A percentile compares a stretch with the other conserved stretches of the same genome.
Conservation (phyloP, 2,329 filamentous ascomycete species). For the Diaporthe aspalathi region DNA sequence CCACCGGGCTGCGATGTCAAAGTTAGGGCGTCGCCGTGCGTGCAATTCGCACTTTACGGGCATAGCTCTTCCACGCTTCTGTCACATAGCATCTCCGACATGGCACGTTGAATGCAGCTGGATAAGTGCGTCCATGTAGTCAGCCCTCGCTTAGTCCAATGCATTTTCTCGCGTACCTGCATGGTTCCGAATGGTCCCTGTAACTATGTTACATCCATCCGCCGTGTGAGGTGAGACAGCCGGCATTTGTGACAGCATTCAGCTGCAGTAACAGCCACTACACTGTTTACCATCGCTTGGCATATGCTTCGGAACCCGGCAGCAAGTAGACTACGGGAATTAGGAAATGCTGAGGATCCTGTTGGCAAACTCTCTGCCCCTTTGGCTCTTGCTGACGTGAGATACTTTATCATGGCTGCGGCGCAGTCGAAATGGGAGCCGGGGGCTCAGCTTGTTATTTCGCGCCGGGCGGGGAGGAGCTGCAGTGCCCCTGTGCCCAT, state of each 20-base stretch:
- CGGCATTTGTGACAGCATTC: background rate
- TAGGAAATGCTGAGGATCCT: background rate
- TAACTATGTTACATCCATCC: background rate
- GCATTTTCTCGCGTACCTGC: background rate
- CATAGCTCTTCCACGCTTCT: background rate
- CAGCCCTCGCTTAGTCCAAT: background rate
- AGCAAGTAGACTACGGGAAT: background rate
- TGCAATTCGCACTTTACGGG: background rate
- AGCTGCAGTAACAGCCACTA: background rate
- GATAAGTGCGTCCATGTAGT: background rate
- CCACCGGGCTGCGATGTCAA: background rate
- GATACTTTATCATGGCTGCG: background rate
- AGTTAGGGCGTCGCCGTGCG: background rate
- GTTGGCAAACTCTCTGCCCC: background rate
- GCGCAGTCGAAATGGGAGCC: background rate
- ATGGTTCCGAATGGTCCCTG: too few relatives aligned
- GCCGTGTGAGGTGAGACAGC: background rate
- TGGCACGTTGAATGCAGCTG: background rate
- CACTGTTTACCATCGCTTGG: background rate
- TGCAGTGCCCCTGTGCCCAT: background rate
- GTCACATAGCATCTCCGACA: background rate
- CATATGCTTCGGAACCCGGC: background rate
- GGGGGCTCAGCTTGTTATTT: background rate
- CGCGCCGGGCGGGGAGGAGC: background rate
- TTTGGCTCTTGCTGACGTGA: constrained; percentile 17